These are phyloP conservation scores for Limnanthes douglasii DNA, from an alignment of 345 rosid species.

Conservation along the genomic window DNA sequence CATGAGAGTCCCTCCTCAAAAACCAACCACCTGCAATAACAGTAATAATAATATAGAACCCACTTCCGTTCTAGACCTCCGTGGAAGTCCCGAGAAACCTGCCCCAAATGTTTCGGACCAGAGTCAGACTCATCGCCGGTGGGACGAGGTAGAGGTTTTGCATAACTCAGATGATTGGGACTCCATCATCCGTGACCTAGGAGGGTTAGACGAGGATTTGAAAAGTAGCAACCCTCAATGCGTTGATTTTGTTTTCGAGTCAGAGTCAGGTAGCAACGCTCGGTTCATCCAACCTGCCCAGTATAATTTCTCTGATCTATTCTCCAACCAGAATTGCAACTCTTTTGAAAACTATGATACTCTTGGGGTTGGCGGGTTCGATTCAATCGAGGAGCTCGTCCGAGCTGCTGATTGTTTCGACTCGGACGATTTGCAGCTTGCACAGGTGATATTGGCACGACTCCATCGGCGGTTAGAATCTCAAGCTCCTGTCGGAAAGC, in stretches of 20 bases:
- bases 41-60: constrained; percentile 31
- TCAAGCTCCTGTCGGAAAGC: constrained; percentile 53
- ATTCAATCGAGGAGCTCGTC: constrained; percentile 61
- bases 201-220: constrained; percentile 42
- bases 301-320: no score
- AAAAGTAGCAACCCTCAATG: constrained; percentile 3
- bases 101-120: not conserved
- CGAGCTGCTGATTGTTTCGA: constrained; percentile 74
- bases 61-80: constrained; percentile 67
- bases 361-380: constrained; percentile 22
- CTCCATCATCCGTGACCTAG: constrained; percentile 67
- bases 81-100: constrained; percentile 30
- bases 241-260: no score
- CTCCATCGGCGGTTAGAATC: constrained; percentile 47
- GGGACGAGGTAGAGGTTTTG: constrained; percentile 18
- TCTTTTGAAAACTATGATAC: constrained; percentile 7
- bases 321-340: constrained; percentile 16
- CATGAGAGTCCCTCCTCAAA: constrained; percentile 4
- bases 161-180: constrained; percentile 90
- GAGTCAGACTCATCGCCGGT: not conserved
- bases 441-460: constrained; percentile 66
- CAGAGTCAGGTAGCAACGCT: no score
- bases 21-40: constrained; percentile 12
- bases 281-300: no score
- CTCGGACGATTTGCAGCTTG: constrained; percentile 58